These are phyloP conservation scores for Limtongozyma cylindracea DNA, from an alignment of 805 yeast species.

Conservation along the genomic window DNA sequence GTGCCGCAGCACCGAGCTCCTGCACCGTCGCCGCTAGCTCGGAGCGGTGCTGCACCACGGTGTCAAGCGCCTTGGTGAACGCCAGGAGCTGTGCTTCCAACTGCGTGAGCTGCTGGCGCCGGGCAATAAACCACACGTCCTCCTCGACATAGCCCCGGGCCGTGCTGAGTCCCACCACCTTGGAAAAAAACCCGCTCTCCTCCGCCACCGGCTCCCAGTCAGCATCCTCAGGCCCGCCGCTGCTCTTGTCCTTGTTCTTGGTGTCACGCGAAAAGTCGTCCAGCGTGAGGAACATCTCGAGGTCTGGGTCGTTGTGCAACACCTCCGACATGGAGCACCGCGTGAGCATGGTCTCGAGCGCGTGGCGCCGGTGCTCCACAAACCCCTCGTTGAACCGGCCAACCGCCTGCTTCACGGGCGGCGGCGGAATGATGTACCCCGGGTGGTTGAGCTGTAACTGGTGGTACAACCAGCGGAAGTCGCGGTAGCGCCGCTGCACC, in stretches of 20 bases:
- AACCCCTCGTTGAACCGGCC: conserved; percentile 84
- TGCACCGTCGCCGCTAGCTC: conserved; percentile 46
- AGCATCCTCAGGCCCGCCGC: conserved; percentile 17
- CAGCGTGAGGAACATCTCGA: conserved; percentile 52
- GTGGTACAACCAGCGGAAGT: conserved; percentile 84
- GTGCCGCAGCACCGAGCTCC: conserved; percentile 30
- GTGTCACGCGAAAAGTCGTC: conserved; percentile 44
- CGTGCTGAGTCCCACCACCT: conserved; percentile 41
- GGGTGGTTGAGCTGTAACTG: conserved; percentile 73
- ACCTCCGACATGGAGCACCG: conserved; percentile 33
- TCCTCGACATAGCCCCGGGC: conserved; percentile 58
- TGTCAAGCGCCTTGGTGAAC: conserved; percentile 45
- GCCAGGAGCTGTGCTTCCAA: conserved; percentile 50
- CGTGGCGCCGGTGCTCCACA: conserved; percentile 62
- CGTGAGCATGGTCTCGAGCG: conserved; percentile 65
- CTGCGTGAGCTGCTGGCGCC: conserved; percentile 40
- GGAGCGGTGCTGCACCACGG: conserved; percentile 47
- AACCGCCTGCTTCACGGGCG: conserved; percentile 89
- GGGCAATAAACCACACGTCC: conserved; percentile 53
- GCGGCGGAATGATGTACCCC: conserved; percentile 70
- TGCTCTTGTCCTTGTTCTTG: conserved; percentile 37
- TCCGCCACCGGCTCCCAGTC: conserved; percentile 6
- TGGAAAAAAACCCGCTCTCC: conserved; percentile 33
- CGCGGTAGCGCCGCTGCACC: conserved; percentile 73
- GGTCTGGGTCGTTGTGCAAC: conserved; percentile 51